phyloP scores from a whole-genome alignment of 129 eudicot species.

The Helianthus tuberosus region DNA sequence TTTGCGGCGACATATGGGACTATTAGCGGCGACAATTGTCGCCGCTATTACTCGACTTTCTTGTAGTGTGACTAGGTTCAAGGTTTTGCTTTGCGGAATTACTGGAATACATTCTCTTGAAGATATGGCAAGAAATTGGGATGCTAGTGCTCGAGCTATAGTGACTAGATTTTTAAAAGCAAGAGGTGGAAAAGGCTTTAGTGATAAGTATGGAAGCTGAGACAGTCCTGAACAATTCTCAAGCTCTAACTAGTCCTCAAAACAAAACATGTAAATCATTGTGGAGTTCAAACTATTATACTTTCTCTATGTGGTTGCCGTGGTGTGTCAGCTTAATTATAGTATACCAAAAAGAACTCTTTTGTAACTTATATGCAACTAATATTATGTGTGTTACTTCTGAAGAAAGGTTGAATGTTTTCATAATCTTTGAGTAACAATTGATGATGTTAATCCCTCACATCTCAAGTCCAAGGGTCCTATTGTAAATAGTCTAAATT shows the following conservation, averaged over 20 bases:
- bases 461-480: too few species aligned
- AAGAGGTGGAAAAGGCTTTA: slow-evolving; percentile 26
- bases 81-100: slow-evolving; percentile 11
- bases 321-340: slow-evolving; percentile 9
- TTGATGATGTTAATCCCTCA: too few species aligned
- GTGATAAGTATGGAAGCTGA: slow-evolving; percentile 16
- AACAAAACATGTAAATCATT: slow-evolving; percentile 6
- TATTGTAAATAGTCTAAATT: too few species aligned
- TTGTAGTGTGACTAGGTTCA: slow-evolving; percentile 25
- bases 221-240: slow-evolving; percentile 6
- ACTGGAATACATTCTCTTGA: slow-evolving; percentile 25
- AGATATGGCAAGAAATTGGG: slow-evolving; percentile 45
- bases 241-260: background rate
- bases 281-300: slow-evolving; percentile 13
- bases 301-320: background rate
- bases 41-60: too few species aligned
- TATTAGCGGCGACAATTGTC: too few species aligned
- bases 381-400: background rate
- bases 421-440: background rate
- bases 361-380: background rate
- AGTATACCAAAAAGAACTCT: background rate
- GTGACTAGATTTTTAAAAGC: slow-evolving; percentile 22
- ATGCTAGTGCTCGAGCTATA: slow-evolving; percentile 33
- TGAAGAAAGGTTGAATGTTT: background rate
- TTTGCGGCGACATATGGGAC: too few species aligned